Base-by-base conservation (phyloP, 176 grass and related monocot species). In the Dendrocalamus sinicus region DNA sequence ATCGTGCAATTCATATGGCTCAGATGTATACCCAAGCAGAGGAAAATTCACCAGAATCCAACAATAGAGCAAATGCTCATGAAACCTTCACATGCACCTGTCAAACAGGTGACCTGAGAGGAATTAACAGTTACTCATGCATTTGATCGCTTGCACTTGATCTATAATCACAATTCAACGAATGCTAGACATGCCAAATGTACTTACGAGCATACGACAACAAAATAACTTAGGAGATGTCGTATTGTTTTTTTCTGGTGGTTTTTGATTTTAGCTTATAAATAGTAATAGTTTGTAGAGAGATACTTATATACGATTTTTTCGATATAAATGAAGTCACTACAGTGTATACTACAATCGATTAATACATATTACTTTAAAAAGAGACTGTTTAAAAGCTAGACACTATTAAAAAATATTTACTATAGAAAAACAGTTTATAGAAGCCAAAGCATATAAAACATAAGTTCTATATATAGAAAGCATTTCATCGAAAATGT, bases 61-160 rank as follows among this genome's bases (percentile, higher is more conserved):
- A 37, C 9, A 19, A 82, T 7, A 78, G 37, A 86, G 64, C 41
- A 54, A 57, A 39, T 3, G 16, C 40, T n/a, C 2, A 19, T 50
- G 83, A 62, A 54, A 81, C 53, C 54, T 82, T 77, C 45, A 72
- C 22, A 77, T 61, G 43, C 19, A 58, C 47, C 72, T 64, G 13
- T 20, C 47, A 86, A 82, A 57, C 73, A 39, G 48, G 55, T 70
- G 59, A 46, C 7, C 40, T 82, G 72, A 75, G 44, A 20, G 59
- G 55, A 57, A 57, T 63, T 73, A 39, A 78, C 60, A 61, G 67
- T 4, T 87, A 61, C 23, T 87, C 69, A 46, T 87, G 85, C 75
- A 87, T 75, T 61, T 61, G 52, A 52, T 79, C 6, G 37, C 9
- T 19, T 79, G 37, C 6, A 39, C n/a, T 40, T 81, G 63, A 78